Evolutionary conservation across 352 stramenopile species (phyloP).

Genomic region (Aphanomyces cochlioides): DNA sequence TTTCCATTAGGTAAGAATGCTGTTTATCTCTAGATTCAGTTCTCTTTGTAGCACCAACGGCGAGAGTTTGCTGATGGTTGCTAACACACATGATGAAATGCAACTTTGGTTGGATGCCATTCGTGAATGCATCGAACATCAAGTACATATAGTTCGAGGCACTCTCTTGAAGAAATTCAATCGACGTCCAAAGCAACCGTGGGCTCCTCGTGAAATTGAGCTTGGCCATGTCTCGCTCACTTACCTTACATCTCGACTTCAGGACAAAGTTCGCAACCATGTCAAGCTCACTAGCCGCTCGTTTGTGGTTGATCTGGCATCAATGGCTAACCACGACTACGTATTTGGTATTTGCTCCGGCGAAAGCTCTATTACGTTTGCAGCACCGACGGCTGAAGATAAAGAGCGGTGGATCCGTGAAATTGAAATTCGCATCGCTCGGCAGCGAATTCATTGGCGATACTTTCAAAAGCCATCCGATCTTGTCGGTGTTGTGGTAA

Average conservation of each 20-base stretch:
- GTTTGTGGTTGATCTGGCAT: slow-evolving; percentile 4
- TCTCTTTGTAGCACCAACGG: slow-evolving; percentile 19
- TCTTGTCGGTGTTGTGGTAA: slow-evolving; percentile 16
- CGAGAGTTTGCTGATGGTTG: slow-evolving; percentile 9
- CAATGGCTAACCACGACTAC: not conserved
- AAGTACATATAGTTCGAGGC: slow-evolving; percentile 3
- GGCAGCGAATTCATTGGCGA: slow-evolving; percentile 7
- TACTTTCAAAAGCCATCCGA: slow-evolving; percentile 7
- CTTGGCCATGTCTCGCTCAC: slow-evolving; percentile 21
- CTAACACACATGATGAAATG: slow-evolving; percentile 13
- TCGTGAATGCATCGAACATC: not conserved
- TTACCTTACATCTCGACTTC: not conserved
- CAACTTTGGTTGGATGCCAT: slow-evolving; percentile 6
- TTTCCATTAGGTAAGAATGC: slow-evolving; percentile 46
- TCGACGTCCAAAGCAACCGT: slow-evolving; percentile 5
- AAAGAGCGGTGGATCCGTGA: slow-evolving; percentile 22
- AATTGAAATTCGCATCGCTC: slow-evolving; percentile 23
- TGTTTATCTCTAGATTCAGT: too few relatives aligned
- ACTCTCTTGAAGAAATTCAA: slow-evolving; percentile 21
- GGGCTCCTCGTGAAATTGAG: slow-evolving; percentile 18
- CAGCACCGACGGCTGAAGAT: not conserved
- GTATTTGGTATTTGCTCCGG: slow-evolving; percentile 25
- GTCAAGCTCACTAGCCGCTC: slow-evolving; percentile 18
- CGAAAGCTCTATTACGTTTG: slow-evolving; percentile 16
- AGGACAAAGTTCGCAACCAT: slow-evolving; percentile 22